Evolutionary conservation across 768 basidiomycete species (phyloP), one percentile per base, ranked within the genome.

Genomic region (Phallus indusiatus): DNA sequence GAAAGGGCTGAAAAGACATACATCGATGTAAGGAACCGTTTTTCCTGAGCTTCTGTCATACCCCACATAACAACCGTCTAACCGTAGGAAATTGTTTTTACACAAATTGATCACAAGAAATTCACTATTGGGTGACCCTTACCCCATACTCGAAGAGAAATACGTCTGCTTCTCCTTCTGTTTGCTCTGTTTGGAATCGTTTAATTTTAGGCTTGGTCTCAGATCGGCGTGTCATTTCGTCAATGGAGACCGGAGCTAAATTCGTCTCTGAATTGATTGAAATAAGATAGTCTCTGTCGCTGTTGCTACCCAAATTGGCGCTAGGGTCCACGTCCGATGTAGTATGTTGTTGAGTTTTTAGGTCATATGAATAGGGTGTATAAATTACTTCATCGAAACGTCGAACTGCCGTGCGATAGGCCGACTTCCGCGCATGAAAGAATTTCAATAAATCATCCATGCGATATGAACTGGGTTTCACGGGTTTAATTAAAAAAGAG

Each of bases 1-100:
- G 35, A 37, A 55, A 18, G 36, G 42, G 50, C 54, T 28, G 35
- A 37, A 55, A 18, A 37, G 42, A 52, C 54, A 47, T 67, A 94
- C 94, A 97, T 80, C 20, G 93, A 94, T 24, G 88, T 84, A 62
- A 97, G 73, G 66, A 97, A 93, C 9, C 93, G 78, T 70, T 82
- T 88, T 75, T 97, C 94, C 67, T 96, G 90, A 5, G 83, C 76
- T 69, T 96, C 92, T 42, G 90, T 86, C 94, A 97, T 96, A 22
- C 94, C 94, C 94, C 94, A 97, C 54, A 95, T 90, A 22, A 97
- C 94, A 24, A 95, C 89, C 0, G 91, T 94, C 57, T 59, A 51
- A 28, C 22, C 35, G 14, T 50, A 18, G 36, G 47, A n/a, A 49
- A 14, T 14, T n/a, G 35, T 21, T 35, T 37, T 51, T 12, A 51